Evolutionary conservation across 495 filamentous ascomycete species (phyloP), one percentile per base, ranked within the genome.

Genomic region (Trichoderma orchidacearum): DNA sequence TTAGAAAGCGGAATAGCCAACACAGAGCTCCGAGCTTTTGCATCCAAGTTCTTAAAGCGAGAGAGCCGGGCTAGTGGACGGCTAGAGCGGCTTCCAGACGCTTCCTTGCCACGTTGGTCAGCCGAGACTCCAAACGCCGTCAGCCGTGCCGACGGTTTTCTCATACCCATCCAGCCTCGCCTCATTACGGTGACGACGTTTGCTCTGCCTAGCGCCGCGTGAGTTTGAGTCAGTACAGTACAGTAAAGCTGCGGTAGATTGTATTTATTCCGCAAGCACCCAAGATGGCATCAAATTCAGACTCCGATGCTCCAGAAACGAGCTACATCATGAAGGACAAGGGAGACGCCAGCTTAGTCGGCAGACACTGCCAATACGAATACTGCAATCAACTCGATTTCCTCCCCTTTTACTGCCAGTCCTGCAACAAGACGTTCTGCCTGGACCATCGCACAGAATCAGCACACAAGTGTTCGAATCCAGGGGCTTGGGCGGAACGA

Each of bases 351-450:
- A 84, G 85, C 61, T 79, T 88, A 11, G 87, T 97, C 67, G 93
- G 93, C 63, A 81, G 83, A 55, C 90, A 95, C 75, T 98, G 93
- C 78, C 83, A 96, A 70, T 84, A 86, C 72, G 71, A 82, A 60
- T 90, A 88, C 78, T 98, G 93, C 79, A 83, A 90, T 67, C 85
- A 87, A 64, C 87, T 97, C 50, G 94, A 97, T 73, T 97, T 97
- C 74, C 85, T 98, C 11, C 93, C 93, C 35, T 98, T 96, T 74
- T 78, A 82, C 61, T 98, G 93, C 77, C 86, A 93, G 70, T 90
- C 85, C 66, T 98, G 93, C 64, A 62, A 66, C 60, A 80, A 84
- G 50, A 94, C 85, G 51, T 98, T 83, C 78, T 98, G 93, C 68
- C 86, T 94, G 65, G 90, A 96, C 67, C 93, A 98, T 78, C 89